Conservation (phyloP, 768 basidiomycete genomes). For the Leccinum disarticulatum region DNA sequence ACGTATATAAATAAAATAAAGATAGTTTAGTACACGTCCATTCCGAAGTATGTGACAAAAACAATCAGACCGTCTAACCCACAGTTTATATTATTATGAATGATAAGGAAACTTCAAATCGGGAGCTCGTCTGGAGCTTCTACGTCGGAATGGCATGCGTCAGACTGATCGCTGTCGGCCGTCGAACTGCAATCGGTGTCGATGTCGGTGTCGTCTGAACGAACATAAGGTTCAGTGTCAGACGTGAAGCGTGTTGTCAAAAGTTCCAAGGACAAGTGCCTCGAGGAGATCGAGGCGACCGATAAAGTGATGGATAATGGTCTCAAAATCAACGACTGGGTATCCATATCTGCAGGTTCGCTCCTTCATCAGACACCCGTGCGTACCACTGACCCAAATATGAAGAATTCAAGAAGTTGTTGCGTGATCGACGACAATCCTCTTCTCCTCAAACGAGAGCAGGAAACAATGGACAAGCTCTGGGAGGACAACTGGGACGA, state of each 20-base stretch:
- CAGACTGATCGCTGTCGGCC: slow-evolving; percentile 17
- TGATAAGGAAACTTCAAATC: slow-evolving; percentile 8
- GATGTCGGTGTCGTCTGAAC: slow-evolving; percentile 28
- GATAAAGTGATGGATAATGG: slow-evolving; percentile 93
- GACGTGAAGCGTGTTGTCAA: slow-evolving; percentile 68
- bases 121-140: slow-evolving; percentile 31
- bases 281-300: slow-evolving; percentile 93
- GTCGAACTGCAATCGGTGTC: slow-evolving; percentile 18
- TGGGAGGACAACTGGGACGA: slow-evolving; percentile 99
- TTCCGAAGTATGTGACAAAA: slow-evolving; percentile 5
- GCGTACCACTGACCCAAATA: slow-evolving; percentile 8
- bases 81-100: slow-evolving; percentile 10
- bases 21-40: slow-evolving; percentile 12
- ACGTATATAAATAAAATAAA: slow-evolving; percentile 34
- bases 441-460: too few relatives aligned
- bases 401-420: slow-evolving; percentile 93
- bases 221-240: slow-evolving; percentile 21
- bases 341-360: slow-evolving; percentile 83
- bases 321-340: slow-evolving; percentile 96
- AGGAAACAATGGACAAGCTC: slow-evolving; percentile 56
- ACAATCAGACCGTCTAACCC: slow-evolving; percentile 10
- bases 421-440: slow-evolving; percentile 39
- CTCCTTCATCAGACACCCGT: slow-evolving; percentile 3
- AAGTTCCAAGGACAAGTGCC: slow-evolving; percentile 87
- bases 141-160: slow-evolving; percentile 19